Conservation (phyloP, 2,329 filamentous ascomycete species). For the Trichoderma sp. region DNA sequence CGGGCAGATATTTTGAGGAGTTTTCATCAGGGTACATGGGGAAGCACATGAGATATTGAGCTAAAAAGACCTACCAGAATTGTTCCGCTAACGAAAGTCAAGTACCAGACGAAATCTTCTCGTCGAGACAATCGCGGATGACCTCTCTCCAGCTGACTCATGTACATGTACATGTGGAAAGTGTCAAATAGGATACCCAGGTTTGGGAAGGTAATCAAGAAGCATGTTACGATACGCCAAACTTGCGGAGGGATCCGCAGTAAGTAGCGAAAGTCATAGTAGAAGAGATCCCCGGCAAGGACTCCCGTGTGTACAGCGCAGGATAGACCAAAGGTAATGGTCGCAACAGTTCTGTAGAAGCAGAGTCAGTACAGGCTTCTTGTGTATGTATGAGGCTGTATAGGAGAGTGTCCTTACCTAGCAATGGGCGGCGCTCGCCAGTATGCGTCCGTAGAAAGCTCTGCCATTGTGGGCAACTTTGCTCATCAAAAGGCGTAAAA, state of each 20-base stretch:
- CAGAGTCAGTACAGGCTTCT: conserved; percentile 24
- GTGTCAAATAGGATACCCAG: conserved; percentile 66
- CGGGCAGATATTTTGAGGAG: conserved; percentile 73
- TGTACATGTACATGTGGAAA: conserved; percentile 74
- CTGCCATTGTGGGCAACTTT: conserved; percentile 36
- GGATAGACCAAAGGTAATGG: conserved; percentile 60
- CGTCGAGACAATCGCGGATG: conserved; percentile 70
- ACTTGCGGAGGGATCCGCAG: conserved; percentile 50
- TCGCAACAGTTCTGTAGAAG: conserved; percentile 62
- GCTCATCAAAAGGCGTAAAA: conserved; percentile 24
- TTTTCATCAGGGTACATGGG: conserved; percentile 22
- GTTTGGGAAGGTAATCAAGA: conserved; percentile 40
- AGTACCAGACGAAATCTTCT: conserved; percentile 78
- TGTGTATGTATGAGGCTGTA: not conserved
- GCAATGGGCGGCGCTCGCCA: conserved; percentile 43
- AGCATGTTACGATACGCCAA: conserved; percentile 44
- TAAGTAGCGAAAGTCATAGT: conserved; percentile 52
- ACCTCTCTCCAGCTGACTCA: conserved; percentile 68
- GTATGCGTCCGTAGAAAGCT: conserved; percentile 35
- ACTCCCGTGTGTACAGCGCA: conserved; percentile 56
- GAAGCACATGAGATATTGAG: conserved; percentile 19
- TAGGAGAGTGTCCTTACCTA: conserved; percentile 35
- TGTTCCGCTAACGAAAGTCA: conserved; percentile 67
- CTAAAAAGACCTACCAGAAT: conserved; percentile 69
- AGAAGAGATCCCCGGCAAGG: conserved; percentile 48